These are phyloP conservation scores for Logfia minima DNA, from an alignment of 129 eudicot genomes.

Conservation along the genomic window DNA sequence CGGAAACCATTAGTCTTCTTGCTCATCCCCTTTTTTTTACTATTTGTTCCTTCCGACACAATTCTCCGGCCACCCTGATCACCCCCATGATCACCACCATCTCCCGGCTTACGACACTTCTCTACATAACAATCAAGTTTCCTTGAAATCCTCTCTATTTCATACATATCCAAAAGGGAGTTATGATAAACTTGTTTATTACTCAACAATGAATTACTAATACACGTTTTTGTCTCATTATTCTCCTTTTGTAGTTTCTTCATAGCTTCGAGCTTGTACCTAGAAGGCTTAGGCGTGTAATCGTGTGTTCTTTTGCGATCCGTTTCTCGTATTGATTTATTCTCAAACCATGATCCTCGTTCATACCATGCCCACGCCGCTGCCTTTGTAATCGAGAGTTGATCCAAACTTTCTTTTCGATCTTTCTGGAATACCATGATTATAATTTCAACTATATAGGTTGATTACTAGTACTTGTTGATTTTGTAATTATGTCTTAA, in stretches of 20 bases:
- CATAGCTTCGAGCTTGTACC: constrained; percentile 68
- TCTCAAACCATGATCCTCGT: constrained; percentile 59
- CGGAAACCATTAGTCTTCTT: constrained; percentile 38
- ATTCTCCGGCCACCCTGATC: constrained; percentile 29
- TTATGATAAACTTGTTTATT: constrained; percentile 8
- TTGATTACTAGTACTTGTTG: background rate
- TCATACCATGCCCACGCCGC: constrained; percentile 87
- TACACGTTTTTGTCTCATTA: constrained; percentile 1
- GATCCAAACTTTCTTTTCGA: constrained; percentile 28
- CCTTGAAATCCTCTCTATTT: constrained; percentile 53
- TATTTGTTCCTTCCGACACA: constrained; percentile 17
- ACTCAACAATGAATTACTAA: constrained; percentile 1
- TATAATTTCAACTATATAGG: background rate
- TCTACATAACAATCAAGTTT: constrained; percentile 42
- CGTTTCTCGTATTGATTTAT: constrained; percentile 31
- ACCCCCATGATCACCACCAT: background rate
- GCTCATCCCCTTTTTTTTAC: constrained; percentile 8
- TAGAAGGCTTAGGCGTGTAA: constrained; percentile 43
- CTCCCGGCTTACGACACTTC: constrained; percentile 3
- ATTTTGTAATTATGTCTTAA: too few species aligned
- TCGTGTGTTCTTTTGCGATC: constrained; percentile 26
- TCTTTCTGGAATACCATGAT: background rate
- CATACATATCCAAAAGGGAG: constrained; percentile 59
- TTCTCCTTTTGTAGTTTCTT: background rate
- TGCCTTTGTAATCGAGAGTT: constrained; percentile 46